Conservation (phyloP, 805 yeast genomes). For the Candida glaebosa region DNA sequence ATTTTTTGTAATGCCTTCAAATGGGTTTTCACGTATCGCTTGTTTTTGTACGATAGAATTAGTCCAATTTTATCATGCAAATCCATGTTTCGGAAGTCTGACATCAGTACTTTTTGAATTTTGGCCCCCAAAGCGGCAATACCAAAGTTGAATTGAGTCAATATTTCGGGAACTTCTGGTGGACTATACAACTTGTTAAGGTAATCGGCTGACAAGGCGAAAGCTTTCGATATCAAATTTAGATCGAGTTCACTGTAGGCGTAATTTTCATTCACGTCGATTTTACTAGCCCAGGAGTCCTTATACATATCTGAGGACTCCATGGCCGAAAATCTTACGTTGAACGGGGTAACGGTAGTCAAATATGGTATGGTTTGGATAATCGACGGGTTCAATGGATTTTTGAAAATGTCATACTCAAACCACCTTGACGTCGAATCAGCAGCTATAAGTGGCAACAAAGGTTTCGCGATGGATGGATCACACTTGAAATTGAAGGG, state of each 20-base stretch:
- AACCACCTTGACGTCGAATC: conserved; percentile 47
- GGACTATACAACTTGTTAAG: conserved; percentile 16
- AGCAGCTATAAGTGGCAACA: conserved; percentile 60
- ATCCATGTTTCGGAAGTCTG: neutral
- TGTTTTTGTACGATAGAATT: conserved; percentile 3
- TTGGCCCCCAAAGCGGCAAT: neutral
- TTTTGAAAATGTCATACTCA: conserved; percentile 16
- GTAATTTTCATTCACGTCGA: conserved; percentile 52
- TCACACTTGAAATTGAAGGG: conserved; percentile 32
- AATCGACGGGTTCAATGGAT: conserved; percentile 21
- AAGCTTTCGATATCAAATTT: conserved; percentile 24
- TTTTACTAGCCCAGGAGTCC: conserved; percentile 44
- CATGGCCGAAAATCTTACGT: conserved; percentile 31
- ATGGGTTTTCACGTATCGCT: conserved; percentile 6
- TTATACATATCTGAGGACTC: conserved; percentile 25
- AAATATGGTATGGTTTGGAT: conserved; percentile 56
- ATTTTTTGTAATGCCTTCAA: conserved; percentile 11
- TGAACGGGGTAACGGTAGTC: conserved; percentile 44
- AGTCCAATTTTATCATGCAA: neutral
- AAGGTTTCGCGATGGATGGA: conserved; percentile 35
- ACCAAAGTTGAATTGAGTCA: conserved; percentile 3
- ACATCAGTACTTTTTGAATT: neutral
- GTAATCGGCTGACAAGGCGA: conserved; percentile 19
- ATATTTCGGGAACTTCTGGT: neutral
- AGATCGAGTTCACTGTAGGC: conserved; percentile 36